A percentile compares a stretch with the other conserved stretches of the same genome.
Conservation (phyloP, 1,139 yeast species). For the Magnusiomyces paraingens region DNA sequence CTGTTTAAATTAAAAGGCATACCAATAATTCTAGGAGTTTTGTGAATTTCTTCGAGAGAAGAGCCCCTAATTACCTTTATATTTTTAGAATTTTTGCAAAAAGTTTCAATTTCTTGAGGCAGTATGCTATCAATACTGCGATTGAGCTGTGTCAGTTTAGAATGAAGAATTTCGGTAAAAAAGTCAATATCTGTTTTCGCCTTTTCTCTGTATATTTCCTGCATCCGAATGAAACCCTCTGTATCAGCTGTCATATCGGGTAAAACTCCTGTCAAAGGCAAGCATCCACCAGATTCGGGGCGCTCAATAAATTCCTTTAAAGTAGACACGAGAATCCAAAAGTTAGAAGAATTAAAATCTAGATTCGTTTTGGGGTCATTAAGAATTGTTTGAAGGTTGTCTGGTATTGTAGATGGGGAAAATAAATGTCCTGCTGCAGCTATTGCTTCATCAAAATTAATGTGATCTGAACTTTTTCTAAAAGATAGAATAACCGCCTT, state of each 20-base stretch:
- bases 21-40: neutral
- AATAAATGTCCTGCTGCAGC: constrained; percentile 50
- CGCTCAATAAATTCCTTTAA: constrained; percentile 44
- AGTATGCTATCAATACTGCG: constrained; percentile 29
- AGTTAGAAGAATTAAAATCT: constrained; percentile 28
- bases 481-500: constrained; percentile 35
- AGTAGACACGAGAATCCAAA: constrained; percentile 61
- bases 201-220: constrained; percentile 47
- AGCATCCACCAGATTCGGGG: constrained; percentile 25
- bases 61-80: constrained; percentile 34
- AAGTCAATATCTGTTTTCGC: constrained; percentile 45
- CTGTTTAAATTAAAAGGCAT: neutral
- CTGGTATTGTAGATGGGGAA: constrained; percentile 32
- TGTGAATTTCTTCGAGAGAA: constrained; percentile 12
- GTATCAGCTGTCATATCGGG: constrained; percentile 92
- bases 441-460: constrained; percentile 69
- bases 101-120: constrained; percentile 40
- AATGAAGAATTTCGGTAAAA: constrained; percentile 37
- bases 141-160: constrained; percentile 28
- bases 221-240: constrained; percentile 50
- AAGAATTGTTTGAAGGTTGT: constrained; percentile 28
- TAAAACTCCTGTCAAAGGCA: constrained; percentile 68
- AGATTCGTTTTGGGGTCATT: constrained; percentile 17
- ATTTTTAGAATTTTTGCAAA: constrained; percentile 53
- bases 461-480: constrained; percentile 38